Base-by-base conservation (phyloP, 75 land plant genomes). In the Pinus albicaulis region DNA sequence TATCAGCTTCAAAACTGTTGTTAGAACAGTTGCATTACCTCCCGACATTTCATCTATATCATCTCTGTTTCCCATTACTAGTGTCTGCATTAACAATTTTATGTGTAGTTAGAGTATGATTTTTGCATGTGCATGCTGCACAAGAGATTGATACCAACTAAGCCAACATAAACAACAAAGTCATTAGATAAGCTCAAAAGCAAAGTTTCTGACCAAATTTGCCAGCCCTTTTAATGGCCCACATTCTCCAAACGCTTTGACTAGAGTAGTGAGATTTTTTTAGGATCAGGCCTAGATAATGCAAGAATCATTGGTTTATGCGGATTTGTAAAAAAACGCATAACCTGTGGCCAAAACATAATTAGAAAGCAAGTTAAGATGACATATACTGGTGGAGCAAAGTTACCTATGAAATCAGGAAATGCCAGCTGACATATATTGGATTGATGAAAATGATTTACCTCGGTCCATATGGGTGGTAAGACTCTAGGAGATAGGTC, bases 281-380 rank as follows among this genome's bases (percentile, higher is more conserved):
- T 93, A 8, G 96, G 91, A 81, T 93, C 96, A 22, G 96, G 96
- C 55, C 96, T 86, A 59, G 96, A 93, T 53, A 93, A 80, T 23
- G 96, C 96, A 72, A 93, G 74, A 72, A 93, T 91, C 89, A 93
- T 91, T n/a, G 96, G 96, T 78, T 93, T 93, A 72, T 92, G 94
- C 22, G 91, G 96, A 76, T 93, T 93, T 34, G 93, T 81, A 26
- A 93, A 76, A 78, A 93, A 93, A 34, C 90, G 88, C 94, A 93
- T 86, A 15, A 93, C 81, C 96, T 93, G 86, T 55, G 71, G n/a
- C 3, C 44, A n/a, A 68, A 68, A 68, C 71, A 68, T 36, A 12
- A n/a, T n/a, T n/a, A 68, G 36, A 36, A 20, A 5, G 71, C 48
- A 14, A 68, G 48, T 68, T 34, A 38, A 38, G n/a, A 23, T 64